These are phyloP conservation scores for Priceomyces melissophilus DNA, from an alignment of 805 yeast species.

Conservation along the genomic window DNA sequence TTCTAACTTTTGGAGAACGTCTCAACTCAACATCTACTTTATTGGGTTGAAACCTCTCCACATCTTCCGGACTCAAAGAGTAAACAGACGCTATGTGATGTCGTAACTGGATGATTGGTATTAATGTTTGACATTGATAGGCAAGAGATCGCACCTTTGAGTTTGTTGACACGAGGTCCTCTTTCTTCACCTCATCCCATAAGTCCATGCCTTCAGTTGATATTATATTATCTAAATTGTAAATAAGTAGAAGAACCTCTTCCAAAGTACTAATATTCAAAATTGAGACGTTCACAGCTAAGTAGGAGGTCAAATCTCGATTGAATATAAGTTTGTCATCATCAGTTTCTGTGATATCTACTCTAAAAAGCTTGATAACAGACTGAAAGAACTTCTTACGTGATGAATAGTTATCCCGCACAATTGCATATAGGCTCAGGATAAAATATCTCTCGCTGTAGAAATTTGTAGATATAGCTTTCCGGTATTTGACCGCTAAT, in stretches of 20 bases:
- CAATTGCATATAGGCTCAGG: conserved; percentile 37
- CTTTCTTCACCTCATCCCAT: conserved; percentile 16
- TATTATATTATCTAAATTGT: conserved; percentile 42
- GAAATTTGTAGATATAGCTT: conserved; percentile 18
- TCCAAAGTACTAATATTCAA: conserved; percentile 44
- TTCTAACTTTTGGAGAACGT: conserved; percentile 20
- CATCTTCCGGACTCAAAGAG: conserved; percentile 17
- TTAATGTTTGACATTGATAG: conserved; percentile 7
- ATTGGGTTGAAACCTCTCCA: conserved; percentile 26
- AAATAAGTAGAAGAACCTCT: conserved; percentile 46
- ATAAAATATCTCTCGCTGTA: conserved; percentile 33
- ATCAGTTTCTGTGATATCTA: conserved; percentile 7
- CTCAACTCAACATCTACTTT: conserved; percentile 32
- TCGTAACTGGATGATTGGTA: conserved; percentile 15
- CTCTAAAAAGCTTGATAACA: conserved; percentile 15
- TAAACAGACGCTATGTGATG: conserved; percentile 17
- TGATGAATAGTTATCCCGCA: conserved; percentile 35
- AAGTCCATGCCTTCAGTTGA: conserved; percentile 41
- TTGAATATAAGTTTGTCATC: conserved; percentile 9
- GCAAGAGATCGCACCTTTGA: too few relatives aligned
- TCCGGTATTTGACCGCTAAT: conserved; percentile 47
- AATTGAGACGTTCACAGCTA: conserved; percentile 37
- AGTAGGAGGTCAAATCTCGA: conserved; percentile 19
- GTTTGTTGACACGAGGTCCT: conserved; percentile 5
- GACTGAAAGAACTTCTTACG: conserved; percentile 40